Percentiles rank a stretch among this genome's conserved stretches.
phyloP scores from a whole-genome alignment of 306 rosid genomes.

The Oxytropis ochrocephala region DNA sequence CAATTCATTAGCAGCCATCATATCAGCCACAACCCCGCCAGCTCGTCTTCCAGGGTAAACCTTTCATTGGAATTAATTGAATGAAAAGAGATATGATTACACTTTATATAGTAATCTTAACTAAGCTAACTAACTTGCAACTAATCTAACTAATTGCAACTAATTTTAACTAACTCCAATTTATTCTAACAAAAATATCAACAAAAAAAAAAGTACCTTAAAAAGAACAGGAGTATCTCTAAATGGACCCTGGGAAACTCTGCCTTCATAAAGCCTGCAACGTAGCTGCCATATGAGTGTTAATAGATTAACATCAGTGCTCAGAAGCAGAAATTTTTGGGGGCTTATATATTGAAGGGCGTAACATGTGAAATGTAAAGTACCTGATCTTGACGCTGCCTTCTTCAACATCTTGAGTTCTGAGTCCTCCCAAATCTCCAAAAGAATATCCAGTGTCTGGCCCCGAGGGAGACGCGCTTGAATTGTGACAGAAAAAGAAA shows the following conservation, averaged over 20 bases:
- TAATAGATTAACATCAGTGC: constrained; percentile 44
- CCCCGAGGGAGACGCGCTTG: constrained; percentile 31
- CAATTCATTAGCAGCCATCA: constrained; percentile 96
- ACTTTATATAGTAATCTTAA: no score
- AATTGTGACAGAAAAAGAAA: neutral
- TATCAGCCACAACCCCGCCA: constrained; percentile 83
- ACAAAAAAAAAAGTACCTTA: constrained; percentile 37
- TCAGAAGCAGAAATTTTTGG: neutral
- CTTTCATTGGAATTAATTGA: constrained; percentile 30
- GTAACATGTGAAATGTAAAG: neutral
- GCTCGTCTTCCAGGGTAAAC: constrained; percentile 90
- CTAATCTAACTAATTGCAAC: no score
- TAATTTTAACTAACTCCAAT: no score
- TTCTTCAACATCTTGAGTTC: constrained; percentile 82
- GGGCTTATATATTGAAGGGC: neutral
- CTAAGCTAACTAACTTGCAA: no score
- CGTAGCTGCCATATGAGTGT: constrained; percentile 45
- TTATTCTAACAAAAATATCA: no score
- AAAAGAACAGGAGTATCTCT: constrained; percentile 64
- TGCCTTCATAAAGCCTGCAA: constrained; percentile 93
- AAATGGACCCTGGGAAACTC: constrained; percentile 76
- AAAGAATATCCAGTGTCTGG: constrained; percentile 37
- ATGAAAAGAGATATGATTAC: no score
- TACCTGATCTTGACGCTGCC: constrained; percentile 85
- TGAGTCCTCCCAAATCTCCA: constrained; percentile 49